Conservation (phyloP, 2,329 filamentous ascomycete species). For the Pyrenochaeta sp. region DNA sequence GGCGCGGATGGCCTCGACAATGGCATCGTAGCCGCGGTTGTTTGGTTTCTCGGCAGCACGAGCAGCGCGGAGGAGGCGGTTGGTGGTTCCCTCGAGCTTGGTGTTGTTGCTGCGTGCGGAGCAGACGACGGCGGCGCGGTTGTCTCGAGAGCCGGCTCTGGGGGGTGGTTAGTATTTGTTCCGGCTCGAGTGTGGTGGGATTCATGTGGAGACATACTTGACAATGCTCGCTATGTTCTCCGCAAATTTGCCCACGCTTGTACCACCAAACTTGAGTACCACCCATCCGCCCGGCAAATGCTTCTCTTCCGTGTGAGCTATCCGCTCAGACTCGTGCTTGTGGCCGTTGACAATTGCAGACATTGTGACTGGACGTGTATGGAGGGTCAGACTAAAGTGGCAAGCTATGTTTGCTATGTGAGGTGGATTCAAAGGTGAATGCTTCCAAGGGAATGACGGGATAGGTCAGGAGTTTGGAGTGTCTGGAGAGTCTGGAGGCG, state of each 20-base stretch:
- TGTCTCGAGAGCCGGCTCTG: slow-evolving; percentile 63
- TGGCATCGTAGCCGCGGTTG: slow-evolving; percentile 67
- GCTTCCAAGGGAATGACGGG: not conserved
- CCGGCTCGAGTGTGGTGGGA: not conserved
- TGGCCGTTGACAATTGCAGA: slow-evolving; percentile 39
- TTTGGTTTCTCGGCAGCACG: slow-evolving; percentile 53
- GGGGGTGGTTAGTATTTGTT: slow-evolving; percentile 53
- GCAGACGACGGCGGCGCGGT: slow-evolving; percentile 90
- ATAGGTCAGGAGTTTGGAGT: slow-evolving; percentile 1
- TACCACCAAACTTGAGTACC: slow-evolving; percentile 95
- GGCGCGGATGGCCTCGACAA: slow-evolving; percentile 80
- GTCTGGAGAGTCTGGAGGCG: slow-evolving; percentile 6
- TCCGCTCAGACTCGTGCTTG: slow-evolving; percentile 45
- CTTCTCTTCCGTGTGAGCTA: slow-evolving; percentile 55
- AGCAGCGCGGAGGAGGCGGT: slow-evolving; percentile 63
- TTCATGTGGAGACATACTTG: slow-evolving; percentile 47
- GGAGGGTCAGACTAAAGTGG: slow-evolving; percentile 1
- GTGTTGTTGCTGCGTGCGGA: slow-evolving; percentile 94
- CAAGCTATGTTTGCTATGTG: not conserved
- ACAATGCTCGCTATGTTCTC: slow-evolving; percentile 70
- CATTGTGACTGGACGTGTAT: slow-evolving; percentile 24
- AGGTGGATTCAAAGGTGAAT: no score
- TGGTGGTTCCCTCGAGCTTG: slow-evolving; percentile 94
- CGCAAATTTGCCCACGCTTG: slow-evolving; percentile 93
- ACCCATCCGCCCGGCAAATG: slow-evolving; percentile 71